Percentiles rank a stretch among this genome's conserved stretches.
Conservation (phyloP, 306 rosid genomes). For the Acacia crassicarpa region DNA sequence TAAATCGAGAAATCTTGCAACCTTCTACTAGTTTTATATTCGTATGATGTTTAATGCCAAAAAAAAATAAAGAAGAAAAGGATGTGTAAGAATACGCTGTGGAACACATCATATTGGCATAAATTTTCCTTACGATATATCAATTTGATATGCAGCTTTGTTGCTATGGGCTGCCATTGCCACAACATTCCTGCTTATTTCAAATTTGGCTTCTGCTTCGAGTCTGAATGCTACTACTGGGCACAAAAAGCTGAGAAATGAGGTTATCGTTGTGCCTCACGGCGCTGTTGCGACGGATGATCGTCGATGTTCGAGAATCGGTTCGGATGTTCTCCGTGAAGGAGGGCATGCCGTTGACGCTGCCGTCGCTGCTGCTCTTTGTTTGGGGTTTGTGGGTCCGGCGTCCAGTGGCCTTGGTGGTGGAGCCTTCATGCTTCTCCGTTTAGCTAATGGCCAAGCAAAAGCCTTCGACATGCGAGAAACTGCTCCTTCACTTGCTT, state of each 20-base stretch:
- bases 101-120: not conserved
- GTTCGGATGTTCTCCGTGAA: conserved; percentile 48
- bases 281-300: conserved; percentile 88
- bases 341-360: conserved; percentile 92
- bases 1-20: not conserved
- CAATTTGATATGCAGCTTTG: conserved; percentile 37
- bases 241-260: conserved; percentile 33
- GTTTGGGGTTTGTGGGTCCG: conserved; percentile 83
- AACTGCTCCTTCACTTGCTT: conserved; percentile 71
- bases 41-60: not conserved
- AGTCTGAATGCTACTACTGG: conserved; percentile 8
- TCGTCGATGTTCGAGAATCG: conserved; percentile 66
- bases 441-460: conserved; percentile 47
- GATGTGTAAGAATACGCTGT: not conserved
- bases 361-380: conserved; percentile 71
- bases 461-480: conserved; percentile 83
- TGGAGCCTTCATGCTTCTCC: conserved; percentile 73
- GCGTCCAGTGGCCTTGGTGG: conserved; percentile 95
- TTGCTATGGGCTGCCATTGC: conserved; percentile 36
- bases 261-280: conserved; percentile 43
- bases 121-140: not conserved
- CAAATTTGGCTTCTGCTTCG: conserved; percentile 32
- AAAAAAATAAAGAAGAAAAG: not conserved
- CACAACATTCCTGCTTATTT: conserved; percentile 32
- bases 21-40: not conserved